Base-by-base conservation (phyloP, 1,139 yeast species). In the Yamadazyma kanchanaburiensis region DNA sequence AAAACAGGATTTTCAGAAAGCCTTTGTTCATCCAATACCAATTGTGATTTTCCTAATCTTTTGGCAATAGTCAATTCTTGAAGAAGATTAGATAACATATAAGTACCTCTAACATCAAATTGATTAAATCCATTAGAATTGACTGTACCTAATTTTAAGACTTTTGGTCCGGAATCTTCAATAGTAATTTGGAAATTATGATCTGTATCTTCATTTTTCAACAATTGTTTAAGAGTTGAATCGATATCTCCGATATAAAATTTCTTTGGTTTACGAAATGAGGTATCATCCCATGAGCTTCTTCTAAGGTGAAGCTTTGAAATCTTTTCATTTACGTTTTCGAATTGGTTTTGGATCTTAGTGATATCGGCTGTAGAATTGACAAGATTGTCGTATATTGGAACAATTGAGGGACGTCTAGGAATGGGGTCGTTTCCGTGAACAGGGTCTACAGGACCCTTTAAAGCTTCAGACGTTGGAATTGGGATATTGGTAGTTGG, bases 91-190 rank as follows among this genome's bases (percentile, higher is more conserved):
- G 95, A 83, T 31, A 89, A 65, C 91, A 85, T 85, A 51, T 89
- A 89, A 0, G 96, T 88, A 10, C 97, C 97, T 40, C 95, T 65
- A 31, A 89, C 70, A 33, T 81, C 86, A 26, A 75, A 70, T 45
- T 77, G 80, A 26, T 76, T 78, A 55, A 60, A 84, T 2, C 96
- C 96, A 43, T 80, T 76, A 2, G 95, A 85, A 51, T 84, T 84
- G 27, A 80, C 86, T 0, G 96, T 86, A 5, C 95, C 95, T 24
- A 88, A 65, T 42, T 78, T 71, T 40, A 87, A 64, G 11, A 84
- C 94, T 51, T 88, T 88, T n/a, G 96, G 96, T 0, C 96, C 96
- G 3, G 78, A 73, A 53, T 88, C 96, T 49, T 88, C 96, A 31
- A 88, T 82, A 10, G 96, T 88, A 47, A 89, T 89, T 55, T 89